phyloP scores from a whole-genome alignment of 768 basidiomycete species.

The Agrocybe chaxingu region DNA sequence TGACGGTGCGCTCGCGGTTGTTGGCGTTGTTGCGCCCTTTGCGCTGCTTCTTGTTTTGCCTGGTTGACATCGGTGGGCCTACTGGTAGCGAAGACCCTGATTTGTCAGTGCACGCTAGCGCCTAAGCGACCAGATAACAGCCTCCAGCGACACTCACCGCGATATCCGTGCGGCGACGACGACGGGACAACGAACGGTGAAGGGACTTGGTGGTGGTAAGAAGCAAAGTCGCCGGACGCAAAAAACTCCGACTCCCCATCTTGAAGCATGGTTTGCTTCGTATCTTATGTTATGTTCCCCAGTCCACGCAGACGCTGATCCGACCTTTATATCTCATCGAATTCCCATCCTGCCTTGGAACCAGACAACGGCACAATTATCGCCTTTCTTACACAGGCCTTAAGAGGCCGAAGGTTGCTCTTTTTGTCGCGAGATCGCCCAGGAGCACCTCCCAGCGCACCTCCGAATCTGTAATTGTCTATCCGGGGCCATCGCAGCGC shows the following conservation, averaged over 20 bases:
- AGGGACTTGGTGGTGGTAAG: constrained; percentile 7
- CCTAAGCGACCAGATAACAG: neutral
- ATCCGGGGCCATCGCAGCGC: neutral
- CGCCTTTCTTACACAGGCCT: neutral
- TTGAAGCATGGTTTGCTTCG: constrained; percentile 4
- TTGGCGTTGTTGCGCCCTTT: constrained; percentile 51
- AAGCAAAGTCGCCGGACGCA: constrained; percentile 11
- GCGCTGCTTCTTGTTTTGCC: constrained; percentile 59
- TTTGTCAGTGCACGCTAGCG: constrained; percentile 16
- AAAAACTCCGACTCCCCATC: constrained; percentile 10
- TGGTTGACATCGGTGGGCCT: constrained; percentile 43
- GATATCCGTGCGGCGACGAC: neutral
- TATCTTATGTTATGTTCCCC: neutral
- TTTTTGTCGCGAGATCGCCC: neutral
- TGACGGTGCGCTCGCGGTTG: constrained; percentile 65
- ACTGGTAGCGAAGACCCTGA: constrained; percentile 16
- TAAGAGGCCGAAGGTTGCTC: neutral
- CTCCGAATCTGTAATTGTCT: neutral
- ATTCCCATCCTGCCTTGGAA: constrained; percentile 1
- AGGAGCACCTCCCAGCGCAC: neutral
- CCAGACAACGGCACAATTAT: neutral
- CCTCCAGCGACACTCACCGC: neutral
- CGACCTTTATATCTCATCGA: constrained; percentile 1
- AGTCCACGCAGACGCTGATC: neutral
- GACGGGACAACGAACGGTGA: neutral